phyloP scores from a whole-genome alignment of 768 basidiomycete species.

The Serendipita sp. region DNA sequence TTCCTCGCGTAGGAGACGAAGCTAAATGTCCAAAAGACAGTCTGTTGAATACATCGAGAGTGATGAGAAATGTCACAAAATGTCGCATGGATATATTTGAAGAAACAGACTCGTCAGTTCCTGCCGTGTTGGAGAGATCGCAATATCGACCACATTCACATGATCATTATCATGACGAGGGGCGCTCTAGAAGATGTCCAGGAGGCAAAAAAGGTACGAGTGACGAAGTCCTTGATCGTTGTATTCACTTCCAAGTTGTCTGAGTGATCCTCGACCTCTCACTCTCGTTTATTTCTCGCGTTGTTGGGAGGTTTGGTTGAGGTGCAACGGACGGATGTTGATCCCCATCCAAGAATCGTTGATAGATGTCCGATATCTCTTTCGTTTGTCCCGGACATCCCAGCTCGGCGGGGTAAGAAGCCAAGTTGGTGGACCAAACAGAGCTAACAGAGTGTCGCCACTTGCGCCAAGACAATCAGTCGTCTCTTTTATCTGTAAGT shows the following conservation, averaged over 20 bases:
- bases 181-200: conserved; percentile 31
- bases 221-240: not conserved
- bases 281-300: conserved; percentile 23
- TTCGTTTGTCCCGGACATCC: not conserved
- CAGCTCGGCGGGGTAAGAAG: not conserved
- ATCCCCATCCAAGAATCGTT: not conserved
- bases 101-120: conserved; percentile 36
- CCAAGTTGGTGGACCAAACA: not conserved
- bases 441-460: not conserved
- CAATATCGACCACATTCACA: conserved; percentile 37
- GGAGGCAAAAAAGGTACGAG: conserved; percentile 29
- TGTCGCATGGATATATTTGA: conserved; percentile 47
- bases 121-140: conserved; percentile 50
- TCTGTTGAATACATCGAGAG: conserved; percentile 43
- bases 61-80: conserved; percentile 47
- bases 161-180: conserved; percentile 57
- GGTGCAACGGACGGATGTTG: not conserved
- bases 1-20: too few relatives aligned
- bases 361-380: not conserved
- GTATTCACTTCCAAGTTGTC: too few relatives aligned
- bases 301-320: not conserved
- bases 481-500: not conserved
- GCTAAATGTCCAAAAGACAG: conserved; percentile 15
- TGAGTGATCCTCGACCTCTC: conserved; percentile 13
- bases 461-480: not conserved